Conservation (phyloP, 192 early-diverging fungal genomes). For the Coemansia sp. region DNA sequence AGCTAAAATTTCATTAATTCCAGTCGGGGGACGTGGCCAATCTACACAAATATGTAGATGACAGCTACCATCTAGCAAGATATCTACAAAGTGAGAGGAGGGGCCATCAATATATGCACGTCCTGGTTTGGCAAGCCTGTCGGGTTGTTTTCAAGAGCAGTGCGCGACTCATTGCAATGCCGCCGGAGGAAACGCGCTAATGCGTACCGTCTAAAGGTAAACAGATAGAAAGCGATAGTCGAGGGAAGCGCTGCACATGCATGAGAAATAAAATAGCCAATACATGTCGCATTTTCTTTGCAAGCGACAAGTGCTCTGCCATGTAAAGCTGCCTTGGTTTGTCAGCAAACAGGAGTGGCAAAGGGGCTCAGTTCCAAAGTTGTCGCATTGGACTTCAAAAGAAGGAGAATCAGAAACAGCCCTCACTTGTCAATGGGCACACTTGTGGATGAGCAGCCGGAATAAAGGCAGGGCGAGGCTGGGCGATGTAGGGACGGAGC, state of each 20-base stretch:
- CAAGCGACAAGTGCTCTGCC: neutral
- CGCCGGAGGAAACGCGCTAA: neutral
- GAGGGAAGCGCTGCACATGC: neutral
- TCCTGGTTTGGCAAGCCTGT: neutral
- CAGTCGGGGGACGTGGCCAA: neutral
- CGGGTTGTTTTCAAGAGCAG: neutral
- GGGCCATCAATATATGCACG: conserved; percentile 1
- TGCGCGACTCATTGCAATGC: neutral
- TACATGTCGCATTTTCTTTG: neutral
- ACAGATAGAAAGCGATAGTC: neutral
- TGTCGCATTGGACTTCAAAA: neutral
- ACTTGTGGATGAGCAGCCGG: neutral
- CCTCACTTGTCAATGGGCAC: neutral
- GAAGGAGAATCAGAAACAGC: neutral
- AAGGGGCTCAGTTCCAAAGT: too few relatives aligned
- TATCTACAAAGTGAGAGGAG: neutral
- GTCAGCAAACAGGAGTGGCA: neutral
- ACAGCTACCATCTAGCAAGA: neutral
- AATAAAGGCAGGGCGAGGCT: neutral
- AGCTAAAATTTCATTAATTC: neutral
- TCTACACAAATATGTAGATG: neutral
- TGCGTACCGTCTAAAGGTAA: neutral
- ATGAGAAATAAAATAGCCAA: neutral
- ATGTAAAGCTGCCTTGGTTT: neutral
- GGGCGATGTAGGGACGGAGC: neutral